Evolutionary conservation across 805 yeast species (phyloP), one percentile per base, ranked within the genome.

Genomic region (Nakazawaea ishiwadae): DNA sequence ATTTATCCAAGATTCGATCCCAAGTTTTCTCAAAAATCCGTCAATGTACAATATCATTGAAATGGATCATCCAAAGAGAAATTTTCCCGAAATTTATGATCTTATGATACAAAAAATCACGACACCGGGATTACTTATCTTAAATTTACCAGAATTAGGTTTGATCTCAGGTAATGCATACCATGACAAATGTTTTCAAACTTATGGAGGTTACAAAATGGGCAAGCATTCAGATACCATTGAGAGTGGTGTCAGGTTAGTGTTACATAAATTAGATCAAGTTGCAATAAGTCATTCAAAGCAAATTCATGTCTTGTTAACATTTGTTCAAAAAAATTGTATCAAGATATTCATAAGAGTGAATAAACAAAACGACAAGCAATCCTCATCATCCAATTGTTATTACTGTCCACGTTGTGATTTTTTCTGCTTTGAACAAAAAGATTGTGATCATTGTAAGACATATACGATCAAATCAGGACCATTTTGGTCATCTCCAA

Each of bases 81-180:
- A 36, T 20, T 33, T 24, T 12, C 32, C 40, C 2, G 20, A 31
- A 16, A 15, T 36, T 5, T 35, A 35, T 21, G 15, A 9, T 9
- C 6, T 11, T 20, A 96, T 98, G 0, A 69, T 93, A 26, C 95
- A 87, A 53, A 67, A 81, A 19, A 75, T 90, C 9, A 75, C 74
- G 35, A 87, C 88, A 49, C 89, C 81, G 40, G 99, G 98, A 0
- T 54, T 93, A 31, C 62, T 93, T 48, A 66, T 93, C 36, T 90
- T 93, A 2, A 93, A 99, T 0, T 91, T 99, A 59, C 93, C 99
- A 0, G 99, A 93, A 64, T 73, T 95, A n/a, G 96, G 96, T 0
- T 96, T 93, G 1, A 69, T 93, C 39, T 98, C 98, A 0, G 99
- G 99, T 14, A 82, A 83, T 48, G 95, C 95, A 9, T 91, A 91